Conservation (phyloP, 164 flowering plant species). For the Liriodendron chinense region DNA sequence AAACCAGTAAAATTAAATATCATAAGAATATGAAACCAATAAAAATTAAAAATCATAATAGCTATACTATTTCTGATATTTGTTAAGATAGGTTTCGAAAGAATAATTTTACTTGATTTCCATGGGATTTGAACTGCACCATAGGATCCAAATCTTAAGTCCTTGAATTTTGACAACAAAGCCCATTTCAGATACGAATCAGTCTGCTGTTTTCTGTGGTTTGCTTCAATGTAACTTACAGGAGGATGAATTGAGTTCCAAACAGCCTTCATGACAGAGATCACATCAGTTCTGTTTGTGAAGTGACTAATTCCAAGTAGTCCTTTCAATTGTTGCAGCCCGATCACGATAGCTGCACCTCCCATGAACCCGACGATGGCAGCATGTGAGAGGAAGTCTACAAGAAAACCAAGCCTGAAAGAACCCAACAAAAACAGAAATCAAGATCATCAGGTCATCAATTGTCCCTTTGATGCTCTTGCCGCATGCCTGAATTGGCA, state of each 20-base stretch:
- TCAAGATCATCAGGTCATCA: background rate
- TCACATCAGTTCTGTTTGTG: conserved; percentile 70
- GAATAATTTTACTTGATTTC: too few relatives aligned
- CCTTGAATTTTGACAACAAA: too few relatives aligned
- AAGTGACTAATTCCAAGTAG: conserved; percentile 64
- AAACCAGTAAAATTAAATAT: too few relatives aligned
- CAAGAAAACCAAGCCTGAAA: conserved; percentile 76
- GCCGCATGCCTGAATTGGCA: too few relatives aligned
- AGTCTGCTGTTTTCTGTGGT: background rate
- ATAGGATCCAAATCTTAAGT: too few relatives aligned
- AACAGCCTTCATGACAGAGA: conserved; percentile 61
- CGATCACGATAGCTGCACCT: conserved; percentile 89
- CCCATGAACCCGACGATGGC: conserved; percentile 91
- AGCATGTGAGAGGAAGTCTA: conserved; percentile 90
- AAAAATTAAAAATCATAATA: too few relatives aligned
- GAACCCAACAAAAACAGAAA: background rate
- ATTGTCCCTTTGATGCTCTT: background rate
- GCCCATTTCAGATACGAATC: background rate
- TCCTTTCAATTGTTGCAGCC: conserved; percentile 83
- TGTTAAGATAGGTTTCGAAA: too few relatives aligned
- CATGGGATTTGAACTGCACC: too few relatives aligned
- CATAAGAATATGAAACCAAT: too few relatives aligned
- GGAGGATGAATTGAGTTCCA: conserved; percentile 40
- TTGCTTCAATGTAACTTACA: conserved; percentile 30
- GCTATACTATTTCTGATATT: too few relatives aligned